Evolutionary conservation across 73 alveolate species (phyloP).

Genomic region (Durusdinium trenchii): DNA sequence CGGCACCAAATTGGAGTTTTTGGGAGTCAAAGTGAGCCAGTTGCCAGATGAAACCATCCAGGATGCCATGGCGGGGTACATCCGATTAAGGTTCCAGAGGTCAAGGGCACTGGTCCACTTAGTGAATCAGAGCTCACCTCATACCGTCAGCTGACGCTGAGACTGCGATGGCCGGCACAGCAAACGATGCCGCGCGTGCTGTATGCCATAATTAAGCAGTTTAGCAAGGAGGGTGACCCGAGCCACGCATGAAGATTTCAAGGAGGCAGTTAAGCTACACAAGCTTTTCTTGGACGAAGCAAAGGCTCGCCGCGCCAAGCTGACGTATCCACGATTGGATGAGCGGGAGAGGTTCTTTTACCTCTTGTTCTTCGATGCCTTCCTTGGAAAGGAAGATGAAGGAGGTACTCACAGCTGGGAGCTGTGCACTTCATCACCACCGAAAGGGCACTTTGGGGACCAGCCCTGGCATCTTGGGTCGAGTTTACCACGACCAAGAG

Average conservation of each 20-base stretch:
- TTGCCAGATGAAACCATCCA: too few relatives aligned
- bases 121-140: background rate
- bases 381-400: background rate
- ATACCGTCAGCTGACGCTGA: background rate
- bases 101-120: too few relatives aligned
- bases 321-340: background rate
- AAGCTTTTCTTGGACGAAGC: background rate
- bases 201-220: background rate
- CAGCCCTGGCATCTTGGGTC: background rate
- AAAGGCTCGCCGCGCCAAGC: background rate
- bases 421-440: background rate
- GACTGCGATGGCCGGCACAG: slow-evolving; percentile 26
- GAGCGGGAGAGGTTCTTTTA: background rate
- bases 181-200: background rate
- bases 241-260: background rate
- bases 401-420: background rate
- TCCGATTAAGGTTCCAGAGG: too few relatives aligned
- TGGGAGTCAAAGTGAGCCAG: too few relatives aligned
- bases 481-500: background rate
- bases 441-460: background rate
- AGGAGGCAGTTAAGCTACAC: background rate
- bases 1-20: too few relatives aligned
- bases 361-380: background rate
- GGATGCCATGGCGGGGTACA: too few relatives aligned
- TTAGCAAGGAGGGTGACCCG: background rate